A percentile compares a stretch with the other conserved stretches of the same genome.
These are phyloP conservation scores for Aaosphaeria arxii DNA, from an alignment of 2,329 filamentous ascomycete genomes.

Conservation along the genomic window DNA sequence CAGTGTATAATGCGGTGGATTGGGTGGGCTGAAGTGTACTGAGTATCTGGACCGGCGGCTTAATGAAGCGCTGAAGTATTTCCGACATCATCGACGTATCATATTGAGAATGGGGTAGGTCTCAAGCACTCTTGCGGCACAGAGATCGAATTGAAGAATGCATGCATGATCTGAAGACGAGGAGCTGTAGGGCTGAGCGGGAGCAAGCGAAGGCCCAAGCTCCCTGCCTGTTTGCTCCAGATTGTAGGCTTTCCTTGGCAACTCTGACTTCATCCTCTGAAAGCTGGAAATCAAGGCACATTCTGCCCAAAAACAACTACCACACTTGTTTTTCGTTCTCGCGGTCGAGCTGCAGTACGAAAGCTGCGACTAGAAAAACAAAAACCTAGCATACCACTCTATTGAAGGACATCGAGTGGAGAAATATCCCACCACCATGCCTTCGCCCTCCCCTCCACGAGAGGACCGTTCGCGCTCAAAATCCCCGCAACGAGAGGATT, in stretches of 20 bases:
- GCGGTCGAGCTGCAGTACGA: neutral
- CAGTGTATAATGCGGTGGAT: slow-evolving; percentile 88
- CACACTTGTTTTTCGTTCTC: neutral
- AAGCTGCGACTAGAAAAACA: neutral
- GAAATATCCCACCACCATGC: neutral
- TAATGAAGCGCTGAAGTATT: slow-evolving; percentile 20
- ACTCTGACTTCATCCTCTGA: neutral
- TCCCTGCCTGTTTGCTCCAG: slow-evolving; percentile 1
- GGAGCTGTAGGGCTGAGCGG: slow-evolving; percentile 3
- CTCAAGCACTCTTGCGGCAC: neutral
- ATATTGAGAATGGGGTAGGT: neutral
- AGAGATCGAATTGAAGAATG: neutral
- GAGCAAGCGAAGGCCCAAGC: slow-evolving; percentile 6
- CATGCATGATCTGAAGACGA: neutral
- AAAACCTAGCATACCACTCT: neutral
- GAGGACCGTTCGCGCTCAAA: slow-evolving; percentile 11
- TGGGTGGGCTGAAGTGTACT: slow-evolving; percentile 53
- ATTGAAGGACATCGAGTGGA: neutral
- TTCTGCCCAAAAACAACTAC: too few relatives aligned
- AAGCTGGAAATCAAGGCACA: too few relatives aligned
- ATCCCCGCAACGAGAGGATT: slow-evolving; percentile 7
- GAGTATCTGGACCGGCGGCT: slow-evolving; percentile 24
- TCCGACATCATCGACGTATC: slow-evolving; percentile 11
- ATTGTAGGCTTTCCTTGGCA: neutral
- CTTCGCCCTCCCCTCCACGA: neutral